Base-by-base conservation (phyloP, 2,329 filamentous ascomycete genomes). In the Capronia coronata region DNA sequence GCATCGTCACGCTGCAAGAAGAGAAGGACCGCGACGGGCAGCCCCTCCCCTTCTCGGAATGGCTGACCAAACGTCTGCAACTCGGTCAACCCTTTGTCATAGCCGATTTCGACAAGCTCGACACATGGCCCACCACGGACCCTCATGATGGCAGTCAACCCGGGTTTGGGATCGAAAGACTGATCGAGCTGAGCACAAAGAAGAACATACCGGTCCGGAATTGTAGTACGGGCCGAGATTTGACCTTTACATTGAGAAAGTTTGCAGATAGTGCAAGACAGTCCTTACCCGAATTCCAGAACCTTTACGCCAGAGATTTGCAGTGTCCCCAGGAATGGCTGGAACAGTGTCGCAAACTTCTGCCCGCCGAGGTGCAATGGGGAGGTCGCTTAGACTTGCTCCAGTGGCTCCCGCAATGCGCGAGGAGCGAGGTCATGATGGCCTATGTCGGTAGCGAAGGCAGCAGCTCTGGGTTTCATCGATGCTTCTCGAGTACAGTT, bases 401-500 rank as follows among this genome's bases (percentile, higher is more conserved):
- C 49, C 63, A 64, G 45, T 64, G 61, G 56, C 52, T 67, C 14
- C 65, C 65, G 16, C 61, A 61, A 19, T 65, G 64, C 40, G 63
- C 62, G 8, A 46, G 62, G 6, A 65, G 65, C 43, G 65, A 67
- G 45, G 65, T 67, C 19, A 62, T 67, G 59, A 67, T 67, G 65
- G 65, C 63, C 21, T 67, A 67, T 56, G 61, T 67, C 27, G 65
- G 65, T 2, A 65, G 63, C 37, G 60, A 63, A 48, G 64, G 61
- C 13, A 52, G 47, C 43, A 65, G 64, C 40, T 66, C 64, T 14
- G 64, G 65, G 5, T 67, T 68, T 40, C 65, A 68, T 45, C 61
- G 65, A 47, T 67, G 65, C 48, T 67, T 67, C 40, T 67, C 65
- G 16, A 66, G 62, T 46, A 66, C 65, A 1, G 62, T 67, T 37